Base-by-base conservation (phyloP, 306 rosid species). In the Urtica urens region DNA sequence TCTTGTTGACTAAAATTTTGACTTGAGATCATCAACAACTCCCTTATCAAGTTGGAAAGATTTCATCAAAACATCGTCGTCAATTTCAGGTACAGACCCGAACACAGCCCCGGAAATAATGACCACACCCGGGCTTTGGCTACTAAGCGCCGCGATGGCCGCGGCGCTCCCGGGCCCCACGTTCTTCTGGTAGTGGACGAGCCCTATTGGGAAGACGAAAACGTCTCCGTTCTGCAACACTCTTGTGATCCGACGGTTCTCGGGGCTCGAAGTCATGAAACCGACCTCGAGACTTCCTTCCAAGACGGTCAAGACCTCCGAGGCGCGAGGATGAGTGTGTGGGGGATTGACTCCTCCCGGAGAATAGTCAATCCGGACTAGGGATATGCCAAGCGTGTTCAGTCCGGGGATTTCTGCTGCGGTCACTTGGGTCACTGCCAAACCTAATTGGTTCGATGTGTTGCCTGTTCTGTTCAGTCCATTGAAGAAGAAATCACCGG, bases 241-340 rank as follows among this genome's bases (percentile, higher is more conserved):
- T 23, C 55, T 59, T 20, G 60, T 33, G 56, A 70, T 40, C 52
- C 45, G 64, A 10, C 52, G 55, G 10, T 70, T 64, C 10, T 49
- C 49, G 0, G 71, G 47, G 67, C 52, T 54, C 1, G 76, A 64
- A 0, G 76, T 59, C 5, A 70, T 48, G 11, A 70, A 70, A 9
- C 76, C 76, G 0, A 53, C 76, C 27, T 64, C 56, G 3, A 70
- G 71, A 23, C 59, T 53, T 11, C 76, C 76, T 54, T 70, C 71
- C 3, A 70, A 31, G 25, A 70, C 42, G 0, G 71, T 53, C 46
- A 70, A 19, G 53, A 70, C 38, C 58, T 64, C 71, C 34, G 67
- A 39, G 52, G 71, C 76, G 0, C 75, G 71, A 23, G 76, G 76
- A 44, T 70, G 76, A 37, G 67, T 70, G 64, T 70, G 76, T 10